Base-by-base conservation (phyloP, 768 basidiomycete species). In the Ramaria sp. region DNA sequence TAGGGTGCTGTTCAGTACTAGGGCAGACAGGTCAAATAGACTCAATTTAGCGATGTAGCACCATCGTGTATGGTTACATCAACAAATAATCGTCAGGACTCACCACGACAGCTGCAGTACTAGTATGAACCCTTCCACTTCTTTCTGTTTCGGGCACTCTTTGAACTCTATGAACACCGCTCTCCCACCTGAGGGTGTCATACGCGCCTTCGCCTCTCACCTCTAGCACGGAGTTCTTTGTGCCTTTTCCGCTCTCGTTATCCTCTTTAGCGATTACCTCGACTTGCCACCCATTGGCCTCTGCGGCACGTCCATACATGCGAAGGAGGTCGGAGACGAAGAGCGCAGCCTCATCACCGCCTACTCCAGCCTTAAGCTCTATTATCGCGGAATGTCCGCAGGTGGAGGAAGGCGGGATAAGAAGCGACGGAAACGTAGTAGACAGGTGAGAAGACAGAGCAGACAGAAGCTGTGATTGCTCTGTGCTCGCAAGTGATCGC, bases 81-180 rank as follows among this genome's bases (percentile, higher is more conserved):
- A 43, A 52, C 51, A 39, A 12, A 37, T 27, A 2, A 30, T 15
- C 9, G 2, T 15, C 42, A 53, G 39, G 41, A 78, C 83, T 59
- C 63, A 93, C 94, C 57, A 96, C 79, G 13, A 90, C 78, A 1
- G 91, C 82, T 9, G 91, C 86, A 0, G 95, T 95, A 63, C 91
- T 93, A 0, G 95, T 95, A 65, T 98, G 96, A 30, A 89, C 81
- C 50, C 95, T 74, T 5, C 95, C 95, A 58, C 81, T 83, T 1
- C 85, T 74, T 63, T 97, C 95, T 3, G 93, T 98, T 9, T 82
- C 82, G 1, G 96, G 96, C 0, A 98, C 89, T 42, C 96, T 71
- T 71, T 98, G 95, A 0, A 99, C 92, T 2, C 96, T 78, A 71
- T 98, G 96, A 0, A 99, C 92, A 2, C 96, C 96, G 59, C 88